phyloP scores from a whole-genome alignment of 2,329 filamentous ascomycete species.

The Colletotrichum sp. region DNA sequence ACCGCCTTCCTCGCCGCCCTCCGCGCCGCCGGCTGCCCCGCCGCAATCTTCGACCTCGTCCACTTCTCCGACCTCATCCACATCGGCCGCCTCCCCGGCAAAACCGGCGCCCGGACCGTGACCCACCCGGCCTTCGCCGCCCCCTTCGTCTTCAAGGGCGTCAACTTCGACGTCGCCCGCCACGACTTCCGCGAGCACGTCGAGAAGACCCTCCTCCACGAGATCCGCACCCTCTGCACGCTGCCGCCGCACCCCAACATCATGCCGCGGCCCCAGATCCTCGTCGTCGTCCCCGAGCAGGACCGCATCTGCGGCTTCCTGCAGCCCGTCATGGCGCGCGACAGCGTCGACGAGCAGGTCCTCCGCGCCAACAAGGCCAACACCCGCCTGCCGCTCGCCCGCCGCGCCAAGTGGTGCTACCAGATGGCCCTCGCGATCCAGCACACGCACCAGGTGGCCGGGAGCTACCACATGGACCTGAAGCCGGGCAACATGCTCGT shows the following conservation, averaged over 20 bases:
- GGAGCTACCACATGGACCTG: conserved; percentile 33
- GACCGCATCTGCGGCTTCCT: conserved; percentile 22
- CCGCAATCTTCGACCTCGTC: background rate
- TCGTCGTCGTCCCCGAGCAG: conserved; percentile 10
- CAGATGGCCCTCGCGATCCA: conserved; percentile 26
- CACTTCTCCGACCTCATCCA: conserved; percentile 7
- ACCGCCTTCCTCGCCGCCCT: background rate
- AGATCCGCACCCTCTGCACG: conserved; percentile 18
- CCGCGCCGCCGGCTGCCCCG: background rate
- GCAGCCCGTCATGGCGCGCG: conserved; percentile 15
- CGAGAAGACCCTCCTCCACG: conserved; percentile 19
- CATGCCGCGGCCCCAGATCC: conserved; percentile 12
- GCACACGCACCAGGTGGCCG: conserved; percentile 24
- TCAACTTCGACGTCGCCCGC: conserved; percentile 13
- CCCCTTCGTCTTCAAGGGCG: conserved; percentile 23
- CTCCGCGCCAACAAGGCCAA: conserved; percentile 10
- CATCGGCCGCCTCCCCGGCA: conserved; percentile 10
- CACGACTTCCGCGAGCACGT: conserved; percentile 8
- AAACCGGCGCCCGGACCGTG: conserved; percentile 19
- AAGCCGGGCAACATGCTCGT: conserved; percentile 33
- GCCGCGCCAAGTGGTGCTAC: conserved; percentile 27
- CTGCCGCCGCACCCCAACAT: conserved; percentile 24
- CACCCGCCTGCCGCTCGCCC: conserved; percentile 5
- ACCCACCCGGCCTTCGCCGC: background rate
- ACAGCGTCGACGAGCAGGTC: conserved; percentile 20